A percentile compares a stretch with the other conserved stretches of the same genome.
These are phyloP conservation scores for Solanum dulcamara DNA, from an alignment of 257 asterid species.

Conservation along the genomic window DNA sequence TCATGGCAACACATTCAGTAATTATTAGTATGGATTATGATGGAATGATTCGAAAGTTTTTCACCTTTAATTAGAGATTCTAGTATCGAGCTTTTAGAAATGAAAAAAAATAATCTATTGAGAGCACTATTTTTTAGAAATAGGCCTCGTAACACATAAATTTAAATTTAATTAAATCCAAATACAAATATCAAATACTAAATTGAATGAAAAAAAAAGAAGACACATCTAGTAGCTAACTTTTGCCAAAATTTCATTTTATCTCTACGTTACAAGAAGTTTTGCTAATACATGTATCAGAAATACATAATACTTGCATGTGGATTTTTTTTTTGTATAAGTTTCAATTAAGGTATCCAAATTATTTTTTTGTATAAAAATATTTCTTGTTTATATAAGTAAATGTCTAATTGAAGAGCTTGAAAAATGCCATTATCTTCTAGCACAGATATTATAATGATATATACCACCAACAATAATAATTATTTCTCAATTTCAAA, in stretches of 20 bases:
- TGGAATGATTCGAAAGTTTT: rapidly evolving
- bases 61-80: too few relatives aligned
- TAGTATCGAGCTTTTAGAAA: too few relatives aligned
- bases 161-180: not conserved
- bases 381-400: not conserved
- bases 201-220: not conserved
- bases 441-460: too few relatives aligned
- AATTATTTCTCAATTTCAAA: not conserved
- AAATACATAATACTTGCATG: not conserved
- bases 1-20: not conserved
- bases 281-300: not conserved
- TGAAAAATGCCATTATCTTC: not conserved
- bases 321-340: not conserved
- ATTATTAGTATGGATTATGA: not conserved
- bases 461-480: not conserved
- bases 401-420: not conserved
- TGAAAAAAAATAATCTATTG: too few relatives aligned
- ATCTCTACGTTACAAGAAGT: not conserved
- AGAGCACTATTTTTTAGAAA: too few relatives aligned
- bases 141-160: too few relatives aligned
- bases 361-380: not conserved
- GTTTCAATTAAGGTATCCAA: not conserved
- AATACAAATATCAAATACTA: not conserved
- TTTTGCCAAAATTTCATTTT: not conserved
- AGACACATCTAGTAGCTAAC: not conserved